Evolutionary conservation across 441 rosid genomes (phyloP), one percentile per base, ranked within the genome.

Genomic region (Mallotus repandus): DNA sequence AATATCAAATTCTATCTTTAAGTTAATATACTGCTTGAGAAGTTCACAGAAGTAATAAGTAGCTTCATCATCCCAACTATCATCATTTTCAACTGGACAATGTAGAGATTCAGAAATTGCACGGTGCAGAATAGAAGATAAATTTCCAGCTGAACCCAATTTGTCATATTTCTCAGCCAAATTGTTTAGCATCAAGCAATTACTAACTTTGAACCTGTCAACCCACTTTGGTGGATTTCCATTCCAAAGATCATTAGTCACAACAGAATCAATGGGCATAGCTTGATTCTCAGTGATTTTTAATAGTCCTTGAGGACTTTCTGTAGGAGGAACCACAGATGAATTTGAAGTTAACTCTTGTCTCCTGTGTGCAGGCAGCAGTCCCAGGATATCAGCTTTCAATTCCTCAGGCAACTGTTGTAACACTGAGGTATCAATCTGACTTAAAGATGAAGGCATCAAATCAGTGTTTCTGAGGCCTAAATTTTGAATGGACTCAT

Each of bases 211-310:
- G 79, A 91, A 95, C 69, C 79, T 83, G 61, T 85, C 84, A 76
- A 86, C 86, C 99, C 98, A 95, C 11, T 7, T 58, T 52, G 98
- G 99, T 70, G 99, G 99, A 83, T 81, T 81, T 72, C 96, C 99
- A 73, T 69, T 76, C 93, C 91, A 90, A 69, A 88, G 86, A 84
- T 83, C 75, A 68, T 68, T 79, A 52, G 19, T 70, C 53, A 76
- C 19, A 70, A 58, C 68, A 70, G 72, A 61, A 63, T 61, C 72
- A 74, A 68, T 53, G 45, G 83, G 77, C 16, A 74, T 70, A 19
- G 68, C 68, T 70, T 77, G 84, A 76, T 84, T 79, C 78, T 81
- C 86, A 48, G 82, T 22, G 45, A 65, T 56, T 66, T 70, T 78
- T 70, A 70, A 35, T 59, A 72, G 53, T 69, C 82, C 86, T 66